A percentile compares a stretch with the other conserved stretches of the same genome.
phyloP scores from a whole-genome alignment of 106 monocot genomes.

The Alisma plantagoaquatica region DNA sequence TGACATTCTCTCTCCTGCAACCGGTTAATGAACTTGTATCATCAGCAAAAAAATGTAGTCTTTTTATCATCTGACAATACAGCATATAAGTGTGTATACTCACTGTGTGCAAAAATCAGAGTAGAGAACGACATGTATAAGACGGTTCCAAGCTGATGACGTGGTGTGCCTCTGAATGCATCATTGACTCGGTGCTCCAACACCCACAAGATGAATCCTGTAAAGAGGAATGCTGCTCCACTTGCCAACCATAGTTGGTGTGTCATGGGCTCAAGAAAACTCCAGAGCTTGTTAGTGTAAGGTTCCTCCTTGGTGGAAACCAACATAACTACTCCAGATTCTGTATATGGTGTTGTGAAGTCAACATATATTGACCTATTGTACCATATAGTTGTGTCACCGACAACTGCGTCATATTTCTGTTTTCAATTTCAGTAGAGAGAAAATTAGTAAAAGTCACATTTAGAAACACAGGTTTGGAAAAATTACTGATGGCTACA shows the following conservation, averaged over 20 bases:
- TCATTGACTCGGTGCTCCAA: constrained; percentile 24
- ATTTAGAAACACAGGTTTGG: too few relatives aligned
- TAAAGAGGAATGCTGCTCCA: constrained; percentile 14
- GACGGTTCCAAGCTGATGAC: constrained; percentile 12
- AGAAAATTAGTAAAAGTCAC: too few relatives aligned
- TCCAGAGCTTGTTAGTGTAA: constrained; percentile 14
- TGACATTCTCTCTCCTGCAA: constrained; percentile 20
- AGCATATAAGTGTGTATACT: neutral
- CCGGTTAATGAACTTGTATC: neutral
- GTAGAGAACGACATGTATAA: constrained; percentile 43
- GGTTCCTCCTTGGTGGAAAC: constrained; percentile 20
- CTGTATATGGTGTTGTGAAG: constrained; percentile 37
- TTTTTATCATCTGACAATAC: neutral
- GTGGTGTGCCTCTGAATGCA: constrained; percentile 1
- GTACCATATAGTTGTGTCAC: constrained; percentile 31
- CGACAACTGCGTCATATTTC: constrained; percentile 19
- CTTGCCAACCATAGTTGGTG: constrained; percentile 10
- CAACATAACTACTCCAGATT: constrained; percentile 30
- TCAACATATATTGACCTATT: constrained; percentile 25
- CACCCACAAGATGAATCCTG: constrained; percentile 19
- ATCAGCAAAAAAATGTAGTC: neutral
- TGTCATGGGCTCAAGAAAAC: constrained; percentile 11
- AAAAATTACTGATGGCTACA: too few relatives aligned
- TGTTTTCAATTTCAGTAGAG: too few relatives aligned
- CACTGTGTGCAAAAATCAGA: constrained; percentile 10